Evolutionary conservation across 352 stramenopile genomes (phyloP).

Genomic region (Phytophthora citricola): DNA sequence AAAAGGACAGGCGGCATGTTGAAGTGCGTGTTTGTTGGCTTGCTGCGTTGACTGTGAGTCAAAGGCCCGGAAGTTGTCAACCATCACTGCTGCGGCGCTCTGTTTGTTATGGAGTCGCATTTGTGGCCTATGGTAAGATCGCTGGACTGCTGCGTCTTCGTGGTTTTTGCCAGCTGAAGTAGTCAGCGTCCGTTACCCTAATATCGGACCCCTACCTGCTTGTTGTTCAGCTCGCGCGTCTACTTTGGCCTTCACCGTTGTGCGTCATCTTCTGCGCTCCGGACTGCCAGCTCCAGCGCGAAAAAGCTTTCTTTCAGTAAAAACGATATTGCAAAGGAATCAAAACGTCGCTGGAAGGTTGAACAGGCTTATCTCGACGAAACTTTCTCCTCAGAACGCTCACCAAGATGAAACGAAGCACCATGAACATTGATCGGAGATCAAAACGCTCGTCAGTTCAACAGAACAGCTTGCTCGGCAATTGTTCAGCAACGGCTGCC

Average conservation of each 20-base stretch:
- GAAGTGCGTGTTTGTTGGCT: conserved; percentile 6
- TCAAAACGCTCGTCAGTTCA: too few relatives aligned
- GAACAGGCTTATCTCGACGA: not conserved
- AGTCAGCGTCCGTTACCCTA: conserved; percentile 1
- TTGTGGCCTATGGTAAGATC: not conserved
- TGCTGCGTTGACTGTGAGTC: too few relatives aligned
- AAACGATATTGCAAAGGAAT: too few relatives aligned
- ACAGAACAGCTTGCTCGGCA: too few relatives aligned
- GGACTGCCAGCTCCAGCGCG: not conserved
- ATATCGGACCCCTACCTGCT: not conserved
- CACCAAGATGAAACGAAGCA: conserved; percentile 6
- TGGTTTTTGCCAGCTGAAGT: conserved; percentile 5
- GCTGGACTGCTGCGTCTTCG: not conserved
- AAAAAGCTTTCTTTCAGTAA: not conserved
- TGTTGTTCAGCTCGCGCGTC: not conserved
- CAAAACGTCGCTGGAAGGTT: too few relatives aligned
- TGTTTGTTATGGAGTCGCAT: not conserved
- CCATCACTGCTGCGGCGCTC: not conserved
- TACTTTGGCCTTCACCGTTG: not conserved
- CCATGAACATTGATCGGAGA: not conserved
- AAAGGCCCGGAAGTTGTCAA: too few relatives aligned
- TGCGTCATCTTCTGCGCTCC: not conserved
- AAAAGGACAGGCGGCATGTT: conserved; percentile 21
- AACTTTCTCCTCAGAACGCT: not conserved
- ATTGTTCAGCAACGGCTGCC: too few relatives aligned